Evolutionary conservation across 768 basidiomycete genomes (phyloP), one percentile per base, ranked within the genome.

Genomic region (Russula lepida): DNA sequence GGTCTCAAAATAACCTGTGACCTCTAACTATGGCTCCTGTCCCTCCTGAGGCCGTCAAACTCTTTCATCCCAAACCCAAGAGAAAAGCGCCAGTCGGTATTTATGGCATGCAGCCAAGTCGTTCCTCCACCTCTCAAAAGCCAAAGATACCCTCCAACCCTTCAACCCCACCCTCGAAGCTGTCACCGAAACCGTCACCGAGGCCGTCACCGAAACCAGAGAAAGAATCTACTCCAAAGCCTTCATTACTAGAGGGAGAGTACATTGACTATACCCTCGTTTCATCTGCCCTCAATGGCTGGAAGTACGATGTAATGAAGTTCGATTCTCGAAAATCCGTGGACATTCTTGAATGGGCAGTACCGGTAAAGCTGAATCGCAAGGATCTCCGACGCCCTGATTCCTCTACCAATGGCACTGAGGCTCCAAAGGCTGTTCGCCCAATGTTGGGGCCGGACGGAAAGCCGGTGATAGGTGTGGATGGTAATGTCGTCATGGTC

Each of bases 271-370:
- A 83, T 76, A 81, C 80, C 69, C 81, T 93, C 68, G 81, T 90
- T 72, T 89, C 89, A 7, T 86, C 87, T 30, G 81, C 84, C 17
- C 81, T 87, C 69, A 88, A 89, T 70, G 89, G 87, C 28, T 92
- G 90, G 89, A 90, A 88, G 70, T 90, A 92, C 79, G 89, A 93
- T 74, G 83, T 94, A 60, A 91, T 94, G 88, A 92, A 92, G 73
- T 92, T 95, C 71, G 85, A 89, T 71, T 83, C 85, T 35, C 80
- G 86, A 59, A 86, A 86, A 68, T 76, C 79, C 17, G 75, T 90
- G 58, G 89, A 92, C 69, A 78, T 91, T 56, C 77, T 77, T 54
- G 72, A 74, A 32, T 93, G 92, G 87, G 71, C 76, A 33, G 75
- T 76, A 60, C 92, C 92, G 15, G 85, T 94, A 69, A 90, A 88